Conservation (phyloP, 2,329 filamentous ascomycete species). For the Aspergillus aculeatus region DNA sequence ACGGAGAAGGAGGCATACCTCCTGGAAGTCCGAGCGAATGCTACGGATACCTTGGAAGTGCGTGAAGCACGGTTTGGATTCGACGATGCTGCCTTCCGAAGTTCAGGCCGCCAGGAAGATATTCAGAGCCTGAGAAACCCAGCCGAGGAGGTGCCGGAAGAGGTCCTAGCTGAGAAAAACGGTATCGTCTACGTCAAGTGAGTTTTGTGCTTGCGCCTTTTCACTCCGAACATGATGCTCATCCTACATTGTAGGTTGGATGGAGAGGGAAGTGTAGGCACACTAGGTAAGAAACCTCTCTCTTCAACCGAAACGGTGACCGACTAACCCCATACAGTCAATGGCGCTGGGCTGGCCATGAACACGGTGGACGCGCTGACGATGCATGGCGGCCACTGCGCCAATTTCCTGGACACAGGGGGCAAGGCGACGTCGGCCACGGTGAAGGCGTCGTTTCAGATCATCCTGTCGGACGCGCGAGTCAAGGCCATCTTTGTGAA, state of each 20-base stretch:
- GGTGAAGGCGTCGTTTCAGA: conserved; percentile 72
- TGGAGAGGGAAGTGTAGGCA: conserved; percentile 66
- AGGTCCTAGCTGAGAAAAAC: conserved; percentile 63
- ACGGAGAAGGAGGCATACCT: conserved; percentile 65
- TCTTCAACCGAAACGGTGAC: not conserved
- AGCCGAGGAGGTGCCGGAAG: conserved; percentile 53
- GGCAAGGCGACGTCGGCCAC: conserved; percentile 83
- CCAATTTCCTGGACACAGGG: conserved; percentile 87
- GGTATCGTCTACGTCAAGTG: conserved; percentile 78
- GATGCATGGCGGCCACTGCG: conserved; percentile 64
- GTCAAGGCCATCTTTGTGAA: conserved; percentile 73
- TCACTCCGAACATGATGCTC: no score
- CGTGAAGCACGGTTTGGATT: conserved; percentile 61
- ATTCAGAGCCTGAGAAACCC: conserved; percentile 59
- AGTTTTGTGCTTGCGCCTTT: conserved; percentile 1
- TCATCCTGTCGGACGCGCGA: conserved; percentile 68
- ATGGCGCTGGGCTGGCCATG: conserved; percentile 87
- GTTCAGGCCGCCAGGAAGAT: conserved; percentile 59
- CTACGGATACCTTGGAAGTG: conserved; percentile 48
- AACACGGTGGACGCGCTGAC: conserved; percentile 81
- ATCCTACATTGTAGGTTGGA: conserved; percentile 37
- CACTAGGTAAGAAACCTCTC: conserved; percentile 50
- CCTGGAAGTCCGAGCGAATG: conserved; percentile 52
- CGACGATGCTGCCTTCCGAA: conserved; percentile 68
- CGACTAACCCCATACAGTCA: conserved; percentile 52